phyloP scores from a whole-genome alignment of 306 rosid species.

The Cyamopsis tetragonoloba region DNA sequence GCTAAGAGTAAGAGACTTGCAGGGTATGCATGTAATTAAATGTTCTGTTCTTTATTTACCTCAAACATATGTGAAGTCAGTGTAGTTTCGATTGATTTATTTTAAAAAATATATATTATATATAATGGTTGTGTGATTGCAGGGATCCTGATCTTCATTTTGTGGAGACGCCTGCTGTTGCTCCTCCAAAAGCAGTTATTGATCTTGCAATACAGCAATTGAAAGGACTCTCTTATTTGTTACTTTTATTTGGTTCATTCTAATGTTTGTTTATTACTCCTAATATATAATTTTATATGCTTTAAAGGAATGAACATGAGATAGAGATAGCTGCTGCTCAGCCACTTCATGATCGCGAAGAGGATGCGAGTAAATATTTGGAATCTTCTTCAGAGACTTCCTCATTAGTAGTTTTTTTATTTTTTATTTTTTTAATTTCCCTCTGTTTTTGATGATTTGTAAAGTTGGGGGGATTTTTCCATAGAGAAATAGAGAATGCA shows the following conservation, averaged over 20 bases:
- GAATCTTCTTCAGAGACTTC: background rate
- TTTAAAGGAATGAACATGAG: slow-evolving; percentile 60
- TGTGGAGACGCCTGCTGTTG: slow-evolving; percentile 81
- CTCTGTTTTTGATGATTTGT: background rate
- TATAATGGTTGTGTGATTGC: slow-evolving; percentile 1
- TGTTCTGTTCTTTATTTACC: background rate
- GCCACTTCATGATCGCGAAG: slow-evolving; percentile 75
- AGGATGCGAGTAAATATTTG: slow-evolving; percentile 39
- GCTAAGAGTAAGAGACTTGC: slow-evolving; percentile 76
- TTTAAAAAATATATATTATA: too few species aligned
- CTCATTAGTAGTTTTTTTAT: background rate
- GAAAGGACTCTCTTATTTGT: slow-evolving; percentile 22
- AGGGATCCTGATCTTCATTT: slow-evolving; percentile 66
- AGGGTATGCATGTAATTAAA: slow-evolving; percentile 53
- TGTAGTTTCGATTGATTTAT: too few species aligned
- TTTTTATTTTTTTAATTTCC: background rate
- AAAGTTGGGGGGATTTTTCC: background rate
- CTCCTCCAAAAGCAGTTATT: slow-evolving; percentile 69
- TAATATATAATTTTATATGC: background rate
- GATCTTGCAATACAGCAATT: slow-evolving; percentile 55
- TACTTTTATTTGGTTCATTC: background rate
- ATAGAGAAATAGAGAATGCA: slow-evolving; percentile 11
- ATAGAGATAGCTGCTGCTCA: slow-evolving; percentile 46
- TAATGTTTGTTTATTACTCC: background rate
- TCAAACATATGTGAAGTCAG: too few species aligned